These are phyloP conservation scores for Porogramme epimiltina DNA, from an alignment of 1,284 basidiomycete species.

Conservation along the genomic window DNA sequence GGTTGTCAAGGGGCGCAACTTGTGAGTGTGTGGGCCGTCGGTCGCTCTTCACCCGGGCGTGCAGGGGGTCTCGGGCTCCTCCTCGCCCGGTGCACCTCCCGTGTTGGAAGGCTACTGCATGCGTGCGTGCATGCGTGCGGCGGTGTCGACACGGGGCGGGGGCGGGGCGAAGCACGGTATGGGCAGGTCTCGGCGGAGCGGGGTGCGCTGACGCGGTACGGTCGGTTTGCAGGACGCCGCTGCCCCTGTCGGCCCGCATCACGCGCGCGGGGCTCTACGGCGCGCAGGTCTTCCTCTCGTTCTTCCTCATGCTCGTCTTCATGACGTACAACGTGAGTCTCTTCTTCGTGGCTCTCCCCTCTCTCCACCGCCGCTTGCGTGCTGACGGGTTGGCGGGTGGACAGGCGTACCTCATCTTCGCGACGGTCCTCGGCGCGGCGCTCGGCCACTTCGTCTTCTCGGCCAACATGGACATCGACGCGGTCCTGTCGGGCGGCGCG, in stretches of 20 bases:
- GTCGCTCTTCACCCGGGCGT: too few relatives aligned
- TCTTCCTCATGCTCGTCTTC: slow-evolving; percentile 87
- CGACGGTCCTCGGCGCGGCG: slow-evolving; percentile 71
- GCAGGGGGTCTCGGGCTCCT: too few relatives aligned
- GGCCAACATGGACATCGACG: slow-evolving; percentile 57
- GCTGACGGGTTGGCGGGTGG: neutral
- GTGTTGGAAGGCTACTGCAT: too few relatives aligned
- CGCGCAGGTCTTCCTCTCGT: slow-evolving; percentile 68
- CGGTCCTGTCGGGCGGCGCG: slow-evolving; percentile 45
- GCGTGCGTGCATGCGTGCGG: too few relatives aligned
- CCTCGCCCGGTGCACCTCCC: too few relatives aligned
- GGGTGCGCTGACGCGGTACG: slow-evolving; percentile 5
- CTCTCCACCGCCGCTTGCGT: neutral
- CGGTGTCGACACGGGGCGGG: too few relatives aligned
- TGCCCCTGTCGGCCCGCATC: slow-evolving; percentile 53
- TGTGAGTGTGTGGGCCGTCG: slow-evolving; percentile 39
- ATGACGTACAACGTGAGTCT: slow-evolving; percentile 81
- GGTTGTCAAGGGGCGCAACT: slow-evolving; percentile 35
- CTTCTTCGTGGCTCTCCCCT: slow-evolving; percentile 26
- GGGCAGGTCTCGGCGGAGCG: neutral
- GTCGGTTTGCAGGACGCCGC: slow-evolving; percentile 37
- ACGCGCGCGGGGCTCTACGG: slow-evolving; percentile 69
- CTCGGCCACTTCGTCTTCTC: slow-evolving; percentile 76
- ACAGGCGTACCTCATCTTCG: slow-evolving; percentile 77
- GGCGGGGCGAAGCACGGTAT: too few relatives aligned